Percentiles rank a stretch among this genome's conserved stretches.
These are phyloP conservation scores for Lachnellula arida DNA, from an alignment of 2,329 filamentous ascomycete genomes.

Conservation along the genomic window DNA sequence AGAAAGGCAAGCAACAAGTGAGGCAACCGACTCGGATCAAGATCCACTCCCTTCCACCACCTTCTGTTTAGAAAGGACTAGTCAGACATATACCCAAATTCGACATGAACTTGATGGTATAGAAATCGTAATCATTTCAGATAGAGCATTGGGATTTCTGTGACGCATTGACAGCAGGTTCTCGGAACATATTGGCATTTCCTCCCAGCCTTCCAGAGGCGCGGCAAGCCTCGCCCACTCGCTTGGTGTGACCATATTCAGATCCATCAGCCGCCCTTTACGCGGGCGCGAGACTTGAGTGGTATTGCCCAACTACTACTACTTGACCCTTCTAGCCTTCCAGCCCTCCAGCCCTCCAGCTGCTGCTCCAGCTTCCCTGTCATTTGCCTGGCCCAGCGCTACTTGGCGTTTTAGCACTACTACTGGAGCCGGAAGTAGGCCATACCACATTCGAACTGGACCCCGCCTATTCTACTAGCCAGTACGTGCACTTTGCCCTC, in stretches of 20 bases:
- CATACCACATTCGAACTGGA: background rate
- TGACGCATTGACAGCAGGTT: background rate
- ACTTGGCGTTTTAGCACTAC: background rate
- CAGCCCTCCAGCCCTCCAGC: constrained; percentile 12
- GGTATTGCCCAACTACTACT: constrained; percentile 7
- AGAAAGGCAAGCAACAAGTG: background rate
- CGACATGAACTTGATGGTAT: background rate
- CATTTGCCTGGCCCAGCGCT: background rate
- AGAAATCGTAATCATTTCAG: background rate
- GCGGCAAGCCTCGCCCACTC: constrained; percentile 13
- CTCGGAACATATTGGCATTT: background rate
- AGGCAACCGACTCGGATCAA: background rate
- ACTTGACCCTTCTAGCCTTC: background rate
- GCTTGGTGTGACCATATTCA: constrained; percentile 23
- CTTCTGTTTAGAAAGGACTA: background rate
- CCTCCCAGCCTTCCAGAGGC: constrained; percentile 11
- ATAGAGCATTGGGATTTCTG: background rate
- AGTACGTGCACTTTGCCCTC: constrained; percentile 15
- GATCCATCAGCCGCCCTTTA: constrained; percentile 22
- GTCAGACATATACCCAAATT: background rate
- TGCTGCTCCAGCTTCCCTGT: constrained; percentile 1
- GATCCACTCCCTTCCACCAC: background rate
- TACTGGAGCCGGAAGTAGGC: background rate
- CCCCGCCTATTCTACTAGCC: constrained; percentile 7
- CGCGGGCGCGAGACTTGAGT: constrained; percentile 17